phyloP scores from a whole-genome alignment of 2,329 filamentous ascomycete genomes.

The Teratosphaeria pseudoeucalypti region DNA sequence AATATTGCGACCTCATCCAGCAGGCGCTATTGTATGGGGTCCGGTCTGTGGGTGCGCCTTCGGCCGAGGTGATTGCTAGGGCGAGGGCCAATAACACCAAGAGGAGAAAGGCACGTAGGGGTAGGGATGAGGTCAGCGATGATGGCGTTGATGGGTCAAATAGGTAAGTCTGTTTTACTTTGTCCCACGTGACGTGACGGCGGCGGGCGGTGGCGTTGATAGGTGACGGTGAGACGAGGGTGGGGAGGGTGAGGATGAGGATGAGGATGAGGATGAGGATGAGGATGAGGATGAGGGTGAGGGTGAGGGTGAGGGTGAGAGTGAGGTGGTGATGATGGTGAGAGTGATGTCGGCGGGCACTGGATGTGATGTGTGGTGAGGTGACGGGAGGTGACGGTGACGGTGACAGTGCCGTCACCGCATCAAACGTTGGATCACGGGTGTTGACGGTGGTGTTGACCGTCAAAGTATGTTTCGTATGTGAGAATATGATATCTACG shows the following conservation, averaged over 20 bases:
- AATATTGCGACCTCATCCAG: no score
- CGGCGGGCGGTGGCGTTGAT: background rate
- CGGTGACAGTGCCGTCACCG: background rate
- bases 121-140: background rate
- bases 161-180: background rate
- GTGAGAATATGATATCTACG: background rate
- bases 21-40: no score
- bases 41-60: no score
- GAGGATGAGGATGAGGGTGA: no score
- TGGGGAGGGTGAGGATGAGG: background rate
- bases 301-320: background rate
- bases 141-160: background rate
- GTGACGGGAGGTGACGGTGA: background rate
- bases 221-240: background rate
- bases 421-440: background rate
- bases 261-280: background rate
- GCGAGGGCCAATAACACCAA: no score
- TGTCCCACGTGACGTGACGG: background rate
- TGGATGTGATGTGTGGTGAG: no score
- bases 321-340: background rate
- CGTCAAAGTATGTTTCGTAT: background rate
- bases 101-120: background rate
- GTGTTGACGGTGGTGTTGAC: background rate
- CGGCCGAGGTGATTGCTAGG: no score
- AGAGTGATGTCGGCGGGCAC: background rate